Evolutionary conservation across 805 yeast species (phyloP), one percentile per base, ranked within the genome.

Genomic region (Starmerella stigmatis): DNA sequence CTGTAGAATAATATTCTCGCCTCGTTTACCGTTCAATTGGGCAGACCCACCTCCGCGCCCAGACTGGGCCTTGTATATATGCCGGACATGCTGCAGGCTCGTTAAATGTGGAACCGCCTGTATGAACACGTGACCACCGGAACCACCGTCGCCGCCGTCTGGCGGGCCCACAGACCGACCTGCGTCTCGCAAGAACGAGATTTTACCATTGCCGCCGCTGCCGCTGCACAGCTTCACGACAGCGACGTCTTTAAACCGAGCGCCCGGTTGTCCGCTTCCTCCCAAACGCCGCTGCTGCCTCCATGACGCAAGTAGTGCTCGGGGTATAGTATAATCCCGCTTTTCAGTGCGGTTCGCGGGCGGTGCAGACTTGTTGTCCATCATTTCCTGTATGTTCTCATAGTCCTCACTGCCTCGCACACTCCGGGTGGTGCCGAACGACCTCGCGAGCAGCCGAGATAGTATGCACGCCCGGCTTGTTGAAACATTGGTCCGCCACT

Each of bases 121-220:
- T 2, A 92, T 75, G 59, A 81, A 89, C 2, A 92, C 73, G 43
- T 79, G 72, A 2, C 98, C 98, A 19, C 98, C 98, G 49, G 71
- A 67, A 4, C 97, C 98, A 25, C 98, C 98, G 64, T 92, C 96
- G 9, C 98, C 98, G n/a, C 98, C 98, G 62, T 88, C 94, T 0
- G 98, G 94, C 0, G 98, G 97, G 0, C 98, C 98, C 16, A 73
- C 71, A 0, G 94, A 71, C 34, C 84, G 65, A 32, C 86, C 84
- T 3, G 94, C 83, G 54, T 86, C 97, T 52, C 96, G 69, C 48
- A 79, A 73, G 63, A 92, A 92, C 0, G 96, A 81, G 0, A 86
- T 80, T 26, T 75, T 70, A 6, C 98, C 98, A 59, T 80, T 71
- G 2, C 98, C 98, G 17, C 98, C 98, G 32, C 66, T 69, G 0